Evolutionary conservation across 495 filamentous ascomycete genomes (phyloP).

Genomic region (Geopyxis carbonaria): DNA sequence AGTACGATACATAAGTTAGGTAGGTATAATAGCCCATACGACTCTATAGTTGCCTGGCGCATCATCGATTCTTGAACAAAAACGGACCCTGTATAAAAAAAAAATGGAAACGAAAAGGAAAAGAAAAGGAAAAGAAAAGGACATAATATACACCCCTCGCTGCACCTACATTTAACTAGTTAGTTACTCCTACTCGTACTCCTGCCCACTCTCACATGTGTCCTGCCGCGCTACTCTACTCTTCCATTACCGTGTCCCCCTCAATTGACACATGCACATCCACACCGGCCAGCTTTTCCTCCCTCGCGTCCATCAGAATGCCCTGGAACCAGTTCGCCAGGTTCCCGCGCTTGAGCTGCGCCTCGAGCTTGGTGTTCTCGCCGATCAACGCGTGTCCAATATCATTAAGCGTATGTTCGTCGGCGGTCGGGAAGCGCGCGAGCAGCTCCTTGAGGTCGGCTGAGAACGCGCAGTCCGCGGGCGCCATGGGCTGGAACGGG

Average conservation of each 20-base stretch:
- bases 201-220: no score
- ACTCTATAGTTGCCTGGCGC: no score
- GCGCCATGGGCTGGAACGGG: slow-evolving; percentile 14
- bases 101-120: no score
- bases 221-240: no score
- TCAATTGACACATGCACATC: slow-evolving; percentile 28
- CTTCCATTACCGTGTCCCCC: slow-evolving; percentile 20
- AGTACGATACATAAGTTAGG: no score
- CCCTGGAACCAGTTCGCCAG: slow-evolving; percentile 15
- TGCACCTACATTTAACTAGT: no score
- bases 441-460: slow-evolving; percentile 16
- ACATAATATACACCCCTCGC: no score
- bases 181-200: no score
- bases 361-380: slow-evolving; percentile 16
- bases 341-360: slow-evolving; percentile 9
- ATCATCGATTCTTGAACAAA: no score
- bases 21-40: no score
- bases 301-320: slow-evolving; percentile 23
- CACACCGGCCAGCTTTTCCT: slow-evolving; percentile 25
- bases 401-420: slow-evolving; percentile 13
- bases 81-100: no score
- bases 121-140: no score
- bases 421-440: slow-evolving; percentile 15
- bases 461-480: slow-evolving; percentile 14
- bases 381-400: slow-evolving; percentile 16